A percentile compares a stretch with the other conserved stretches of the same genome.
Evolutionary conservation across 2,329 filamentous ascomycete species (phyloP).

Genomic region (Fusarium subglutinans): DNA sequence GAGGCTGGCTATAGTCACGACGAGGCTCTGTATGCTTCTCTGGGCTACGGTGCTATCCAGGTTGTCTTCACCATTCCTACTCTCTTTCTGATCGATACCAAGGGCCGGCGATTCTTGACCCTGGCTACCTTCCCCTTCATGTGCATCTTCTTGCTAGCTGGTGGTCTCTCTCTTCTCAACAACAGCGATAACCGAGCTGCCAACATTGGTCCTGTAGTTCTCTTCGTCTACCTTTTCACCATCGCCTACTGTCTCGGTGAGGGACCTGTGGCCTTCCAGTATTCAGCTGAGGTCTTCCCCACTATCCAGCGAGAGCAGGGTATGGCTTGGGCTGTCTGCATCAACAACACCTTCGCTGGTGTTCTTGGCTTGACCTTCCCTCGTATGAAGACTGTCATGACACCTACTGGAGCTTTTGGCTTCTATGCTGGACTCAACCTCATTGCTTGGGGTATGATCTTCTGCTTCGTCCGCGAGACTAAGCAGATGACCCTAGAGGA

Average conservation of each 20-base stretch:
- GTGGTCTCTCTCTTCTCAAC: slow-evolving; percentile 5
- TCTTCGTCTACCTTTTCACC: slow-evolving; percentile 72
- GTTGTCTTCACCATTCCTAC: slow-evolving; percentile 25
- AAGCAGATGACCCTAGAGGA: slow-evolving; percentile 63
- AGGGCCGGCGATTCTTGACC: slow-evolving; percentile 12
- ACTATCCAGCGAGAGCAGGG: slow-evolving; percentile 71
- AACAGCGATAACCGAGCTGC: not conserved
- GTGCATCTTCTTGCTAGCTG: slow-evolving; percentile 12
- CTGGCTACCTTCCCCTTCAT: slow-evolving; percentile 19
- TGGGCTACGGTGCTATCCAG: slow-evolving; percentile 20
- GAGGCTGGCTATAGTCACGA: not conserved
- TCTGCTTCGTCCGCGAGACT: slow-evolving; percentile 60
- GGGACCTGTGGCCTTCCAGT: slow-evolving; percentile 70
- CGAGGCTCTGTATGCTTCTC: slow-evolving; percentile 8
- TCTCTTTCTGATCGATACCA: slow-evolving; percentile 26
- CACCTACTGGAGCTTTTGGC: slow-evolving; percentile 52
- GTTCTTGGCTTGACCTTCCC: slow-evolving; percentile 63
- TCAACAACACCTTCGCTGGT: slow-evolving; percentile 64
- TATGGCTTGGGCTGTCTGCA: slow-evolving; percentile 71
- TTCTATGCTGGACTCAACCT: slow-evolving; percentile 67
- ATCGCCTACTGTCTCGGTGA: slow-evolving; percentile 73
- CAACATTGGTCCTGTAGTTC: slow-evolving; percentile 20
- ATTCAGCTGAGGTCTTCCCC: slow-evolving; percentile 71
- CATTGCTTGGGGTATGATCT: slow-evolving; percentile 64
- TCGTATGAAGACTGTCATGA: slow-evolving; percentile 51